Evolutionary conservation across 345 rosid genomes (phyloP), one percentile per base, ranked within the genome.

Genomic region (Sapria himalayana): DNA sequence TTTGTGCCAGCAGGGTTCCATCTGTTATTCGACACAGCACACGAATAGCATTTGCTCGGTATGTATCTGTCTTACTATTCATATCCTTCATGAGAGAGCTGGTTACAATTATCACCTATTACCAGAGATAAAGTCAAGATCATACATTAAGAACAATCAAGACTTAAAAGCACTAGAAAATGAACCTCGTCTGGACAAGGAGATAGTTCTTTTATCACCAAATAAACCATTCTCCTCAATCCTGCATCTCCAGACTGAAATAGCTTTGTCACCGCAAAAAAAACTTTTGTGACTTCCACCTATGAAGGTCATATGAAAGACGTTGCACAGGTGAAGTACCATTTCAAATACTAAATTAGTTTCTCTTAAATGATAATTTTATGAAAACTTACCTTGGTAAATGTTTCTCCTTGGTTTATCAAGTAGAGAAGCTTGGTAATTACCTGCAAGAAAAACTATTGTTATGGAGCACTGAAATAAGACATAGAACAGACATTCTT

Each of bases 51-150:
- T 89, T 89, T 25, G 95, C 95, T 38, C 93, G 78, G 49, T 82
- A 89, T 94, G 76, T 79, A 57, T 89, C 98, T 12, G 85, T 89
- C 69, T 82, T 89, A 72, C 98, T 79, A 52, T 68, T 89, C 98
- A 82, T 89, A 67, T 89, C 98, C 67, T 79, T 89, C 98, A 89
- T 82, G 4, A 89, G 72, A 39, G 93, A 89, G 72, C 95, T 89
- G 32, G 98, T 89, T 33, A 89, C 98, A 43, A 89, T 89, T 42
- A 89, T 89, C 49, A 89, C 98, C 98, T 89, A 33, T 39, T 23
- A 9, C 1, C 1, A 17, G 23, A 44, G 19, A n/a, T n/a, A n/a
- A n/a, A n/a, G n/a, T n/a, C n/a, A 45, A 7, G 20, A 23, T 39
- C 14, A 55, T 35, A 46, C 10, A 57, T 29, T 12, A 63, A 46